phyloP scores from a whole-genome alignment of 108 stramenopile genomes.

The Cyclotella baltica region DNA sequence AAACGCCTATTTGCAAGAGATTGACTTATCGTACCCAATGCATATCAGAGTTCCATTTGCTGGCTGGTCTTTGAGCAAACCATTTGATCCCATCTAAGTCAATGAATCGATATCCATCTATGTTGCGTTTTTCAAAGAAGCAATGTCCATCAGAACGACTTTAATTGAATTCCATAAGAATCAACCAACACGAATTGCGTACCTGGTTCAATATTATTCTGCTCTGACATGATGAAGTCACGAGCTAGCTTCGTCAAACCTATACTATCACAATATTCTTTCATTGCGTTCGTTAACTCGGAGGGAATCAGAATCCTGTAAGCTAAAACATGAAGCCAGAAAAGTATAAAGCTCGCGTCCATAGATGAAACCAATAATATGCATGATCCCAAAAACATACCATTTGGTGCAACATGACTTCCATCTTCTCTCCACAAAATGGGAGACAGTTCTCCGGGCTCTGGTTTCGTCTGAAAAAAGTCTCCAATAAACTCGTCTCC shows the following conservation, averaged over 20 bases:
- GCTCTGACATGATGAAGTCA: slow-evolving; percentile 17
- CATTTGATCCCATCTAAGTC: slow-evolving; percentile 18
- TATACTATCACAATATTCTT: slow-evolving; percentile 13
- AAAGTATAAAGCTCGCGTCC: background rate
- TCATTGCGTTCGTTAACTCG: slow-evolving; percentile 19
- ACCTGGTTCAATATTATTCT: slow-evolving; percentile 26
- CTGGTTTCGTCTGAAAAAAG: slow-evolving; percentile 12
- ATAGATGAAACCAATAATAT: background rate
- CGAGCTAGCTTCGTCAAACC: slow-evolving; percentile 25
- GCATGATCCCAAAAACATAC: background rate
- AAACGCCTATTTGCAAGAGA: background rate
- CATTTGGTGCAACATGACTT: slow-evolving; percentile 18
- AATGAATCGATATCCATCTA: slow-evolving; percentile 6
- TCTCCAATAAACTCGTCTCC: background rate
- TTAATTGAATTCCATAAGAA: background rate
- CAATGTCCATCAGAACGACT: background rate
- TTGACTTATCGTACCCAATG: slow-evolving; percentile 7
- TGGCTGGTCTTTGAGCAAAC: slow-evolving; percentile 21
- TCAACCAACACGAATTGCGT: background rate
- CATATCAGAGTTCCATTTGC: slow-evolving; percentile 26
- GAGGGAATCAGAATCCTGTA: slow-evolving; percentile 24
- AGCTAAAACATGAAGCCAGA: background rate
- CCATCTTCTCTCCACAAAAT: slow-evolving; percentile 19
- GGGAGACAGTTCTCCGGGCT: slow-evolving; percentile 2
- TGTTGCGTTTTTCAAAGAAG: background rate